Evolutionary conservation across 495 filamentous ascomycete species (phyloP), one percentile per base, ranked within the genome.

Genomic region (Podospora bellae-mahoneyi): DNA sequence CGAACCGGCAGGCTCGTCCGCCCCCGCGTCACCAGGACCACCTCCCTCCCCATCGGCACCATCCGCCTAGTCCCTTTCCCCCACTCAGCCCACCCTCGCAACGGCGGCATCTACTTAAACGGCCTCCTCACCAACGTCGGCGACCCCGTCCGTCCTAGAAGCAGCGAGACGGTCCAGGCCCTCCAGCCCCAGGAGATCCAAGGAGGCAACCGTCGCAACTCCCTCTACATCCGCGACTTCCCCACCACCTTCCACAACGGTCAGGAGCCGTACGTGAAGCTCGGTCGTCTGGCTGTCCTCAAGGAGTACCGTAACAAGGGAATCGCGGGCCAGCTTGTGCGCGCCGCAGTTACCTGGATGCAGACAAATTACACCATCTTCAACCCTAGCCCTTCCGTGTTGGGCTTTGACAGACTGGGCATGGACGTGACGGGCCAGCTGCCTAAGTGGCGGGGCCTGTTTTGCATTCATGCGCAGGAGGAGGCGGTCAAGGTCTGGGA

Each of bases 11-110:
- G 67, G 4, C 65, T 77, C 55, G 32, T 74, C 61, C 64, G 34
- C 16, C 72, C 75, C 7, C 80, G 80, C 44, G 71, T 74, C 55
- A 82, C 79, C 66, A 72, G 74, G 32, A 82, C 80, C 0, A 53
- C 61, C 44, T 64, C 67, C 55, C 66, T 81, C 0, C 89, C 92
- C 4, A 87, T 93, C 53, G 93, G 86, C 6, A 90, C 89, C 0
- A 84, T 97, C 60, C 85, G 94, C 2, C 80, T 97, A 0, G 88
- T 96, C 0, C 94, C 93, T 0, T 90, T 92, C 10, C 90, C 90
- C 13, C 88, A 93, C 67, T 72, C 80, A 10, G 85, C 86, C 3
- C 88, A 92, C 66, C 85, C 84, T 16, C 75, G 75, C 65, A 65
- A 80, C 56, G 80, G 82, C 19, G 78, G 80, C 53, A 62, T 72